These are phyloP conservation scores for Medicago arabica DNA, from an alignment of 306 rosid genomes.

Conservation along the genomic window DNA sequence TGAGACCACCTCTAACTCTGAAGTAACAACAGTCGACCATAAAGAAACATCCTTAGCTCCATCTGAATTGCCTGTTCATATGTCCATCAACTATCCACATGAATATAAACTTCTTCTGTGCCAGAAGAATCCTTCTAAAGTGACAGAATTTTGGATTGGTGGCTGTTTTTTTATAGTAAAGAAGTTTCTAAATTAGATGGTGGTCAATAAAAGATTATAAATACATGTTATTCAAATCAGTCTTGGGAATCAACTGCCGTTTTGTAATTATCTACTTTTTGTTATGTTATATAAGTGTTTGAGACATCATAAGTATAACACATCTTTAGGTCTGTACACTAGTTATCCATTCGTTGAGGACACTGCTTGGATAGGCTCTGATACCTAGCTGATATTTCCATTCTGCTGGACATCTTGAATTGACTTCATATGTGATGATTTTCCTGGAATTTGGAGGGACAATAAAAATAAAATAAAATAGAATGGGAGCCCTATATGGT, in stretches of 20 bases:
- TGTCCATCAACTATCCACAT: constrained; percentile 2
- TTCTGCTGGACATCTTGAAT: not conserved
- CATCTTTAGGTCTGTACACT: constrained; percentile 2
- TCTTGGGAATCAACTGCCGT: not conserved
- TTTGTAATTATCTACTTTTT: not conserved
- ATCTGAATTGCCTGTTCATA: constrained; percentile 18
- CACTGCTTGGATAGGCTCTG: not conserved
- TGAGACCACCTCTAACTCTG: constrained; percentile 24
- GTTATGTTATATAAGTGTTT: not conserved
- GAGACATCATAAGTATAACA: not conserved
- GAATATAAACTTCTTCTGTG: constrained; percentile 2
- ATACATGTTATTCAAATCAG: not conserved
- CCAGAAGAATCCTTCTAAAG: constrained; percentile 20
- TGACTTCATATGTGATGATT: constrained; percentile 19
- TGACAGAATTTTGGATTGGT: not conserved
- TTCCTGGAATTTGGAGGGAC: not conserved
- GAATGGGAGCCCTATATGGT: not conserved
- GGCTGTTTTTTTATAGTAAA: constrained; percentile 4
- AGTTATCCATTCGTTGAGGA: not conserved
- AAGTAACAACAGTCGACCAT: constrained; percentile 19
- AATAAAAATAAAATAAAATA: not conserved
- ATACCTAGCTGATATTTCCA: not conserved
- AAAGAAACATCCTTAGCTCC: not conserved
- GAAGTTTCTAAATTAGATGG: not conserved
- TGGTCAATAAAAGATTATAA: not conserved